These are phyloP conservation scores for Scleroderma bovista DNA, from an alignment of 768 basidiomycete species.

Conservation along the genomic window DNA sequence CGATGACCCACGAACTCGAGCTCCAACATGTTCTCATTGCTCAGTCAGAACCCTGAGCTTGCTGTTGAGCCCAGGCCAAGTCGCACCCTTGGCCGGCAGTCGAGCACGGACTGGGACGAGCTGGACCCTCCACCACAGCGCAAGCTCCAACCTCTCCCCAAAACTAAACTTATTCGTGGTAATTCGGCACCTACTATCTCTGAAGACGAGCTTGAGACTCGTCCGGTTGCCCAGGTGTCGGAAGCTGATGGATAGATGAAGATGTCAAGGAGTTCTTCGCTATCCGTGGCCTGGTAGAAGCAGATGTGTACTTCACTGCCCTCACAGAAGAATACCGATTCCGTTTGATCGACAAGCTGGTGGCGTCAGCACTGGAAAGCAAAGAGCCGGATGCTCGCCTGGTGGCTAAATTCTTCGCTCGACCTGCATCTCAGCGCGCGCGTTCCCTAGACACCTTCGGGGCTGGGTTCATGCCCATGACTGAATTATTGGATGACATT, in stretches of 20 bases:
- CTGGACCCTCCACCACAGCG: too few relatives aligned
- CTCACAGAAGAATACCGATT: conserved; percentile 61
- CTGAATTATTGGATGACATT: conserved; percentile 82
- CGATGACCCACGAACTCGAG: too few relatives aligned
- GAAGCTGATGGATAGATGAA: conserved; percentile 75
- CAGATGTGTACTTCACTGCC: conserved; percentile 76
- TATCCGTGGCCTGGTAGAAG: conserved; percentile 80
- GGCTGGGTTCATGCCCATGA: conserved; percentile 62
- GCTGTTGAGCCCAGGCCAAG: too few relatives aligned
- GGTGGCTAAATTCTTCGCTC: conserved; percentile 68
- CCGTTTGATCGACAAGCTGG: conserved; percentile 69
- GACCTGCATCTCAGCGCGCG: conserved; percentile 53
- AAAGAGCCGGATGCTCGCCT: conserved; percentile 79
- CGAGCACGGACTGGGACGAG: too few relatives aligned
- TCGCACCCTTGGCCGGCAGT: too few relatives aligned
- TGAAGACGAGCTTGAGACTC: too few relatives aligned
- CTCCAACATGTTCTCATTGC: too few relatives aligned
- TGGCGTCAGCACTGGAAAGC: conserved; percentile 67
- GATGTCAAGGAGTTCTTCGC: conserved; percentile 85
- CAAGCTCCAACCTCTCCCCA: too few relatives aligned
- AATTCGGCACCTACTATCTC: too few relatives aligned
- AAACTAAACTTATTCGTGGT: too few relatives aligned
- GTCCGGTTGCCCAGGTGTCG: too few relatives aligned
- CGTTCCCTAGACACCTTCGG: conserved; percentile 61
- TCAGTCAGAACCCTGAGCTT: too few relatives aligned